Base-by-base conservation (phyloP, 495 filamentous ascomycete species). In the Aspergillus homomorphus region DNA sequence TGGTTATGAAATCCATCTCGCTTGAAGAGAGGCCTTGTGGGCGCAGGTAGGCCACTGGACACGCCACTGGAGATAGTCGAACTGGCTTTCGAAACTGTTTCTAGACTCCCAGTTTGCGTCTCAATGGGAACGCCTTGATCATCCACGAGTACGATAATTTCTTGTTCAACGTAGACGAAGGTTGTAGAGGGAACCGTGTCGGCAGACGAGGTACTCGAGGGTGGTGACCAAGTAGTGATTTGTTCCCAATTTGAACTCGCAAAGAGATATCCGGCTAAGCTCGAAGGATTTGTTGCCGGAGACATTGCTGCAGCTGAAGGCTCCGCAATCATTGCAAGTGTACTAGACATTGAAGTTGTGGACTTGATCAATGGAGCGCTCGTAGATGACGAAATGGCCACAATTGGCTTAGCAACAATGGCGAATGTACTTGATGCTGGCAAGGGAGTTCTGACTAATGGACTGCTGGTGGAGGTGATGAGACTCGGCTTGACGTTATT, bases 91-190 rank as follows among this genome's bases (percentile, higher is more conserved):
- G 64, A 73, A 15, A 73, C 24, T 1, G 68, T 67, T 28, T 57
- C 57, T 4, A 56, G 18, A 3, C 26, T 30, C 7, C 67, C 69
- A 30, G 63, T 66, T 33, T 46, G 62, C 8, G 74, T 77, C 24
- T 62, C 53, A 42, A 66, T 56, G 0, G 68, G 65, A 15, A 46
- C 24, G 12, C 69, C 67, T 7, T 70, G 50, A 1, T 48, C 65
- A 50, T 74, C 68, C n/a, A 73, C 58, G 38, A 71, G 23, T 54
- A 80, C 62, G n/a, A 67, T 50, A n/a, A 80, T 59, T 21, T 77
- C 66, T 21, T 69, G 66, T 44, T 72, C 62, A 23, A 77, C 48
- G 44, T 69, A 73, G 21, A 80, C 60, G n/a, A 73, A 61, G 43
- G 73, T 70, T 38, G 76, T 66, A 0, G 65, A 67, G 41, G 73